Conservation (phyloP, 495 filamentous ascomycete genomes). For the Penicillium fimorum region DNA sequence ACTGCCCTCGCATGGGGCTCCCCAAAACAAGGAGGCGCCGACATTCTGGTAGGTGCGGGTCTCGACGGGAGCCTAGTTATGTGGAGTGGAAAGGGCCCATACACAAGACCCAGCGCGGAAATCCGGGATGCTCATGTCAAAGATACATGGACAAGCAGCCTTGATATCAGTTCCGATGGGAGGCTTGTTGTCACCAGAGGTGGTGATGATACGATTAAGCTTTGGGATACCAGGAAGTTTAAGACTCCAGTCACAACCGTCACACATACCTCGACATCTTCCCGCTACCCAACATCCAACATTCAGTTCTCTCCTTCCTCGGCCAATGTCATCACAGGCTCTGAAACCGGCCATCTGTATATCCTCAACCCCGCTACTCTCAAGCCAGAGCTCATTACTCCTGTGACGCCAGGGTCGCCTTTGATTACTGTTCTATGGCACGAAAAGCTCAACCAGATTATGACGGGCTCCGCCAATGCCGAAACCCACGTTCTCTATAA, state of each 20-base stretch:
- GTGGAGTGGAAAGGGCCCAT: slow-evolving; percentile 88
- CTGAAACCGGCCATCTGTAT: slow-evolving; percentile 80
- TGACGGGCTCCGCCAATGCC: slow-evolving; percentile 87
- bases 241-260: slow-evolving; percentile 79
- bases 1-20: slow-evolving; percentile 89
- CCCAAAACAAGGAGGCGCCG: slow-evolving; percentile 69
- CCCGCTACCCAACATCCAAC: slow-evolving; percentile 76
- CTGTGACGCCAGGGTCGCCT: slow-evolving; percentile 77
- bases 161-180: slow-evolving; percentile 91
- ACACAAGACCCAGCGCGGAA: slow-evolving; percentile 79
- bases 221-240: slow-evolving; percentile 98
- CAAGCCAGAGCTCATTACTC: slow-evolving; percentile 75
- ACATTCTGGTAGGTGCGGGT: slow-evolving; percentile 80
- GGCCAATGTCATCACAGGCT: slow-evolving; percentile 83
- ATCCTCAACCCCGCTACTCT: slow-evolving; percentile 92
- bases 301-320: slow-evolving; percentile 86
- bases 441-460: slow-evolving; percentile 89
- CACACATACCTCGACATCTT: slow-evolving; percentile 77
- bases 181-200: slow-evolving; percentile 85
- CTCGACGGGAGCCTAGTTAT: slow-evolving; percentile 89
- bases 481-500: slow-evolving; percentile 90
- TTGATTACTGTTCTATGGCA: slow-evolving; percentile 90
- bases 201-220: slow-evolving; percentile 81
- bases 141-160: slow-evolving; percentile 87
- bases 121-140: slow-evolving; percentile 78